A percentile compares a stretch with the other conserved stretches of the same genome.
These are phyloP conservation scores for Melocanna baccifera DNA, from an alignment of 176 grass and related monocot genomes.

Conservation along the genomic window DNA sequence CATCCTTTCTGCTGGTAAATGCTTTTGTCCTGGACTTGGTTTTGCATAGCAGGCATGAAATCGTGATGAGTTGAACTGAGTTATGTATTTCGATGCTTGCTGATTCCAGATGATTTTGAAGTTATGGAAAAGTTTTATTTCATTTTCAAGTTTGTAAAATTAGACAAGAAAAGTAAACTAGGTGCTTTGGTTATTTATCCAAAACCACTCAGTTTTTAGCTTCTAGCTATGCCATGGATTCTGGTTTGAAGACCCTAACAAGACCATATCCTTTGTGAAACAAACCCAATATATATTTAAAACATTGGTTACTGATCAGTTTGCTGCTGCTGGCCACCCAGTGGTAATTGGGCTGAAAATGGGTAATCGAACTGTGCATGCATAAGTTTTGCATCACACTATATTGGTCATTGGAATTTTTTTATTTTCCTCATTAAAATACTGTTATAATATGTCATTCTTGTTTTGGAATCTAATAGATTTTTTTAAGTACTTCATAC, in stretches of 20 bases:
- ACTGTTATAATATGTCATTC: not conserved
- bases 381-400: not conserved
- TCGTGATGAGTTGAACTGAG: not conserved
- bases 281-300: not conserved
- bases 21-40: not conserved
- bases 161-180: not conserved
- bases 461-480: not conserved
- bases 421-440: not conserved
- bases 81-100: not conserved
- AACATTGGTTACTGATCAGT: not conserved
- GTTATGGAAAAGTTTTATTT: not conserved
- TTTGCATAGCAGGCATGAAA: not conserved
- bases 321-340: not conserved
- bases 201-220: not conserved
- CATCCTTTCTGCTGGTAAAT: not conserved
- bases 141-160: not conserved
- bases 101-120: not conserved
- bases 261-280: not conserved
- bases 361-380: not conserved
- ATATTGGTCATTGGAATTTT: not conserved
- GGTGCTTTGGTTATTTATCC: not conserved
- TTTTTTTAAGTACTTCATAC: not conserved
- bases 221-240: not conserved
- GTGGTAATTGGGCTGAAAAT: slow-evolving; percentile 7
- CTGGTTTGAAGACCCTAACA: not conserved